phyloP scores from a whole-genome alignment of 208 protist genomes.

The Trichomonas gallinae region DNA sequence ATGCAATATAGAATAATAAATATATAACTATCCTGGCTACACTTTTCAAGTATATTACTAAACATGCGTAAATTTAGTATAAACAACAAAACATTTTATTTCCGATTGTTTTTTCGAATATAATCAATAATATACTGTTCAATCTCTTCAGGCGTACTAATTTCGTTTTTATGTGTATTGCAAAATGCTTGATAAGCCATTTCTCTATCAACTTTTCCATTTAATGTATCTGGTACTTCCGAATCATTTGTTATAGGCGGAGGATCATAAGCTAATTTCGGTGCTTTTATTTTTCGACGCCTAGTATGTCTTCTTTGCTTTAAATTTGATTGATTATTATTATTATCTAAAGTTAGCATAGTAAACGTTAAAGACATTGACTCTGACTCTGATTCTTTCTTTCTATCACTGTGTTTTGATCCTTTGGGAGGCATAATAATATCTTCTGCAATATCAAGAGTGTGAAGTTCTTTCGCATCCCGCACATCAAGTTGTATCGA shows the following conservation, averaged over 20 bases:
- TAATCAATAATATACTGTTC: not conserved
- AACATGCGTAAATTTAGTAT: too few relatives aligned
- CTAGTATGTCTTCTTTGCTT: not conserved
- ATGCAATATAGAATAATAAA: too few relatives aligned
- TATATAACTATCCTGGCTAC: too few relatives aligned
- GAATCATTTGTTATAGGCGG: not conserved
- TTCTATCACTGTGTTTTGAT: not conserved
- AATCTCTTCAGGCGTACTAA: not conserved
- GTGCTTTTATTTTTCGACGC: not conserved
- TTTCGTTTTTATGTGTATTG: not conserved
- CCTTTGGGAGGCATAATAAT: not conserved
- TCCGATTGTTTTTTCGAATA: not conserved
- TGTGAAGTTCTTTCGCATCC: not conserved
- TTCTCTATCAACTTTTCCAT: not conserved
- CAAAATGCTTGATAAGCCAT: not conserved
- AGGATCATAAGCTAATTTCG: not conserved
- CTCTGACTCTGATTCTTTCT: not conserved
- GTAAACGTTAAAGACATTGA: not conserved
- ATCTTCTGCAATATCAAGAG: not conserved
- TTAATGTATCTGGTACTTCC: not conserved
- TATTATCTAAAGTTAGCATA: not conserved
- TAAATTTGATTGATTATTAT: not conserved
- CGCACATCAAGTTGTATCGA: not conserved
- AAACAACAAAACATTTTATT: too few relatives aligned
- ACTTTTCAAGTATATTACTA: too few relatives aligned